A percentile compares a stretch with the other conserved stretches of the same genome.
Conservation (phyloP, 345 rosid genomes). For the Camelina laxa region DNA sequence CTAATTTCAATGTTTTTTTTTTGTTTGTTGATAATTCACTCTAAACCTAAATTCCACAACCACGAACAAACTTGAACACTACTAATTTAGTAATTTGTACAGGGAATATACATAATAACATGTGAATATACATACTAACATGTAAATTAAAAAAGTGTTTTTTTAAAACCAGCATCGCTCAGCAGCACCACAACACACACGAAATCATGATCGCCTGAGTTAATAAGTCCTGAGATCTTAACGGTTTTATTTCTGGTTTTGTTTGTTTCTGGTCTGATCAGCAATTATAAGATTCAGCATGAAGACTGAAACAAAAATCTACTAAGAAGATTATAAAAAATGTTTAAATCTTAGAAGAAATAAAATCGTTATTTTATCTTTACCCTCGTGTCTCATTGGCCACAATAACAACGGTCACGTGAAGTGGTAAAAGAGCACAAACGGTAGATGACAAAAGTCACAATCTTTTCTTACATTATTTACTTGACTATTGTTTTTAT, state of each 20-base stretch:
- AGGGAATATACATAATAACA: background rate
- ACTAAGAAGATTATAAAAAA: background rate
- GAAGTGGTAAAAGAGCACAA: conserved; percentile 39
- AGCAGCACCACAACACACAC: background rate
- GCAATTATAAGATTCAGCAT: background rate
- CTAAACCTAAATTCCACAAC: background rate
- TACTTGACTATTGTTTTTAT: too few relatives aligned
- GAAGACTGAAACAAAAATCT: background rate
- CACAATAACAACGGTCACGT: conserved; percentile 43
- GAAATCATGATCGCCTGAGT: background rate
- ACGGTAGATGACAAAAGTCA: conserved; percentile 38
- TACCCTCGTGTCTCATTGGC: conserved; percentile 36
- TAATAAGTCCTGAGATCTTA: background rate
- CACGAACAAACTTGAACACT: conserved; percentile 2
- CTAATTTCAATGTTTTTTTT: too few relatives aligned
- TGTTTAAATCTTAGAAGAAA: background rate
- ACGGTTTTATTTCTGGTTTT: background rate
- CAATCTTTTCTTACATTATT: conserved; percentile 24
- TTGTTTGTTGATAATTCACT: background rate
- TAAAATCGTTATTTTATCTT: background rate
- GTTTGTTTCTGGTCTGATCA: background rate
- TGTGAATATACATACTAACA: background rate
- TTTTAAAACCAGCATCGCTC: background rate
- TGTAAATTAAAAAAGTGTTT: too few relatives aligned
- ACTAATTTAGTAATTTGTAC: background rate